Conservation (phyloP, 345 rosid species). For the Rhodomyrtus tomentosa region DNA sequence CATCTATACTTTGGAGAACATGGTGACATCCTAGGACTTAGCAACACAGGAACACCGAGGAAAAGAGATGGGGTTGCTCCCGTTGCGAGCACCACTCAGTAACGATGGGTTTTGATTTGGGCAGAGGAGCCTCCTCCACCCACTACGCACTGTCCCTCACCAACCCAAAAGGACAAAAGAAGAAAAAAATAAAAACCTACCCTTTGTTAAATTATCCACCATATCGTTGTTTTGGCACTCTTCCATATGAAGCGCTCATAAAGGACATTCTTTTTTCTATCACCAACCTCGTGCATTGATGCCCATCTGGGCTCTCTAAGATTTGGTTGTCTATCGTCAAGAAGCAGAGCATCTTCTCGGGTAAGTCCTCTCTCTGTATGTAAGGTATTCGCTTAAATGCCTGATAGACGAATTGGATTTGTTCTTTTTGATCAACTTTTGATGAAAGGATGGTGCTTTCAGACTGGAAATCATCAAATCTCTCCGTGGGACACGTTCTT, state of each 20-base stretch:
- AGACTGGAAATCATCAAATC: neutral
- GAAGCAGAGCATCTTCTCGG: neutral
- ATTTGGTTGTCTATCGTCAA: constrained; percentile 9
- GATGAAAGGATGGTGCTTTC: neutral
- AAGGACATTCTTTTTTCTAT: neutral
- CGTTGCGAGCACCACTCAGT: constrained; percentile 43
- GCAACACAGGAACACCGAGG: neutral
- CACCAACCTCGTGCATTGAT: neutral
- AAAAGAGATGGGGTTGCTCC: constrained; percentile 3
- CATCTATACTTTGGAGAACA: neutral
- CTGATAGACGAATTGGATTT: neutral
- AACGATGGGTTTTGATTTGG: constrained; percentile 44
- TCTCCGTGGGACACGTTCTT: neutral
- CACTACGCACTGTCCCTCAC: constrained; percentile 14
- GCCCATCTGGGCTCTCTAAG: neutral
- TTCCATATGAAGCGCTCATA: neutral
- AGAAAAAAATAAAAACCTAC: neutral
- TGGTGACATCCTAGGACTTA: neutral
- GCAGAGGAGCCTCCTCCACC: constrained; percentile 29
- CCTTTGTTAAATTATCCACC: neutral
- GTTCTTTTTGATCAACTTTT: neutral
- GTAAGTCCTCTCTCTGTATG: neutral
- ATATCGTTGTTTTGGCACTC: neutral
- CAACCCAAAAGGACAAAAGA: constrained; percentile 7
- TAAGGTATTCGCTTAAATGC: neutral